Evolutionary conservation across 371 early-diverging fungal genomes (phyloP).

Genomic region (Mortierella polycephala): DNA sequence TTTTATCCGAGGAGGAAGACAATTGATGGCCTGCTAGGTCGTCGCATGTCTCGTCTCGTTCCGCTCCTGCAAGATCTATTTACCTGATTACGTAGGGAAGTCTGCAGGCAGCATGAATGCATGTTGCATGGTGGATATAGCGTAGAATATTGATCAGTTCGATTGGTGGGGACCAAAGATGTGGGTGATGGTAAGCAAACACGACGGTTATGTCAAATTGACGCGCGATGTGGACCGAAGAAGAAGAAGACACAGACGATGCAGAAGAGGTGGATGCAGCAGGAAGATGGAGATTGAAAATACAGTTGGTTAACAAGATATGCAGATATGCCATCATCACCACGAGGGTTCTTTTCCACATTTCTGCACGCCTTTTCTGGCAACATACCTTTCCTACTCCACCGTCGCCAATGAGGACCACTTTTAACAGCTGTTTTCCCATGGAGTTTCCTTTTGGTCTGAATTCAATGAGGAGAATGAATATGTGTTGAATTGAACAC

Average conservation of each 20-base stretch:
- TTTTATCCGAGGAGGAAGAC: not conserved
- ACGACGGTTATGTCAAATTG: too few species aligned
- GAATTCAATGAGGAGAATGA: not conserved
- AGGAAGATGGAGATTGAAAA: too few species aligned
- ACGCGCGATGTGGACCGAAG: too few species aligned
- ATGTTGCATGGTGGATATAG: not conserved
- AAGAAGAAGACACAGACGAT: too few species aligned
- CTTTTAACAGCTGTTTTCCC: slow-evolving; percentile 72
- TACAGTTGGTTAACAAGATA: too few species aligned
- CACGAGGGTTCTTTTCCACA: not conserved
- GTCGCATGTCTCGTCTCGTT: not conserved
- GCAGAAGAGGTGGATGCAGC: too few species aligned
- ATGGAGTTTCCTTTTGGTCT: slow-evolving; percentile 7
- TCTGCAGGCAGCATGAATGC: slow-evolving; percentile 14
- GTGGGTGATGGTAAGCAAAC: not conserved
- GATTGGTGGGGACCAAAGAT: not conserved
- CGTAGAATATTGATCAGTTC: not conserved
- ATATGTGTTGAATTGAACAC: not conserved
- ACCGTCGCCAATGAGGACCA: slow-evolving; percentile 86
- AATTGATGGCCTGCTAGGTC: not conserved
- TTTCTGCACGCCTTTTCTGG: not conserved
- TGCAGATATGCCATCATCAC: not conserved
- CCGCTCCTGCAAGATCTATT: not conserved
- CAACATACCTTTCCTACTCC: slow-evolving; percentile 82
- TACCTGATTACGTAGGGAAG: slow-evolving; percentile 55